Conservation (phyloP, 2,329 filamentous ascomycete genomes). For the Neoascochyta sp. region DNA sequence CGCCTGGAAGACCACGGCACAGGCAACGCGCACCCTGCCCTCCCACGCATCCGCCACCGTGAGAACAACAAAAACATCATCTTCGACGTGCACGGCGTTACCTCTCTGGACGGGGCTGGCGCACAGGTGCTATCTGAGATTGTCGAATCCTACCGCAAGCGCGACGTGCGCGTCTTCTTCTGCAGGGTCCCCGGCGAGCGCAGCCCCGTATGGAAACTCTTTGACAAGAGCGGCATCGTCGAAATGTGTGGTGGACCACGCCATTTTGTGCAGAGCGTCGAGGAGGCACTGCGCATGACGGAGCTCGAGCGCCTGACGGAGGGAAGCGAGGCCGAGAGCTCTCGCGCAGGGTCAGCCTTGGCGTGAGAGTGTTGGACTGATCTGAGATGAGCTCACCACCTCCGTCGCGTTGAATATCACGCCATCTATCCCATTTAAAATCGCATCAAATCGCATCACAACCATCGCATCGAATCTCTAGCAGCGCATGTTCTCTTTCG, state of each 20-base stretch:
- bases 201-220: constrained; percentile 64
- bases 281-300: constrained; percentile 76
- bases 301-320: constrained; percentile 62
- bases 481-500: too few species aligned
- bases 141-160: constrained; percentile 71
- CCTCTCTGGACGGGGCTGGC: constrained; percentile 86
- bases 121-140: constrained; percentile 91
- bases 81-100: constrained; percentile 97
- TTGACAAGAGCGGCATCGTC: constrained; percentile 79
- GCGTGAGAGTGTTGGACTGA: too few species aligned
- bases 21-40: constrained; percentile 74
- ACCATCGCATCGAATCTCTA: too few species aligned
- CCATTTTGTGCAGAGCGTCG: constrained; percentile 78
- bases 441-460: too few species aligned
- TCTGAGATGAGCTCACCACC: too few species aligned
- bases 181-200: constrained; percentile 52
- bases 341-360: too few species aligned
- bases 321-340: constrained; percentile 23
- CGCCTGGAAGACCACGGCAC: constrained; percentile 91
- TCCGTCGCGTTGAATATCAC: too few species aligned
- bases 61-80: constrained; percentile 89
- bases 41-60: constrained; percentile 72
- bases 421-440: too few species aligned
- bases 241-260: constrained; percentile 71
- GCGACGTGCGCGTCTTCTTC: constrained; percentile 75